A percentile compares a stretch with the other conserved stretches of the same genome.
These are phyloP conservation scores for Aureobasidium uvarum DNA, from an alignment of 2,329 filamentous ascomycete genomes.

Conservation along the genomic window DNA sequence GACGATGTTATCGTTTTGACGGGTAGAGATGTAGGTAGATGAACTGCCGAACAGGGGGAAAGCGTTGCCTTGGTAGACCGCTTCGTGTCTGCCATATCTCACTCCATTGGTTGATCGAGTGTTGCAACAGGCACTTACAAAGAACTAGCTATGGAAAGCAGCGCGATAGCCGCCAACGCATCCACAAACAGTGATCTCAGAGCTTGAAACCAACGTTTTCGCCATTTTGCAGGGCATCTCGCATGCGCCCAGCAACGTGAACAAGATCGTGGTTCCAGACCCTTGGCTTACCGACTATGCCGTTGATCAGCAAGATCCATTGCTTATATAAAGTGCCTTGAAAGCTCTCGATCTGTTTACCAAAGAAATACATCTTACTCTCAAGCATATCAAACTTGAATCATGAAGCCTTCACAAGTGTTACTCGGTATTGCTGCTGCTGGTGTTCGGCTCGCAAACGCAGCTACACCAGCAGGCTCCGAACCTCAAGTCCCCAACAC, in stretches of 20 bases:
- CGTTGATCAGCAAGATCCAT: neutral
- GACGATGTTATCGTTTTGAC: neutral
- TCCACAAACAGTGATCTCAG: too few species aligned
- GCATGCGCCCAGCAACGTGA: too few species aligned
- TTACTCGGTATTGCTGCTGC: conserved; percentile 3
- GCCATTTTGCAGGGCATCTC: too few species aligned
- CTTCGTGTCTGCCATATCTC: too few species aligned
- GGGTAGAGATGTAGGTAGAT: neutral
- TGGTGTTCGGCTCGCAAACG: neutral
- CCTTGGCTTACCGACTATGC: neutral
- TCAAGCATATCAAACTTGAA: neutral
- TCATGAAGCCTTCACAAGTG: conserved; percentile 12
- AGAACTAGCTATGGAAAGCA: too few species aligned
- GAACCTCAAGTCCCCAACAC: conserved; percentile 2
- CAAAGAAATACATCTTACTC: neutral
- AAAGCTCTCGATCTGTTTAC: neutral
- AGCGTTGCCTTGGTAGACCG: neutral
- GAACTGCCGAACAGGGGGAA: neutral
- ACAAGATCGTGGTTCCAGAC: too few species aligned
- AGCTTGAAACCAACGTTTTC: too few species aligned
- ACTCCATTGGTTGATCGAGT: too few species aligned
- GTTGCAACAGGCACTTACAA: too few species aligned
- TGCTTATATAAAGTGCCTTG: neutral
- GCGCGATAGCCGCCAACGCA: too few species aligned
- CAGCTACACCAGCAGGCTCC: conserved; percentile 13